Percentiles rank a stretch among this genome's conserved stretches.
Evolutionary conservation across 164 flowering plant genomes (phyloP).

Genomic region (Liquidambar formosana): DNA sequence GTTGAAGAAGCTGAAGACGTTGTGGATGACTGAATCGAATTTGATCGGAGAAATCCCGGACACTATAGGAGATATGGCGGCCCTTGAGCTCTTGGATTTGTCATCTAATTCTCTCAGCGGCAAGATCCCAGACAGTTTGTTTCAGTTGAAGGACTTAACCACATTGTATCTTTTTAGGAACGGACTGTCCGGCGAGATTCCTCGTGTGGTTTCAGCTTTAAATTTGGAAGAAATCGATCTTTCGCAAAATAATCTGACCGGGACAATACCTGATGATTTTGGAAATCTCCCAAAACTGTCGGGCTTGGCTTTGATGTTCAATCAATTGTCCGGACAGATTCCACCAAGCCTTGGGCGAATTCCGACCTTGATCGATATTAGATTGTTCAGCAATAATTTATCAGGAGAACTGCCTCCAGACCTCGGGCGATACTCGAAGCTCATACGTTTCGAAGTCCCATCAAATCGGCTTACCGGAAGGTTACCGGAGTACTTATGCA

Average conservation of each 20-base stretch:
- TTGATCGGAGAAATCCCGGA: conserved; percentile 39
- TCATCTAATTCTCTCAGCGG: no score
- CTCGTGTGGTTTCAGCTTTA: conserved; percentile 9
- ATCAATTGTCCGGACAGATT: conserved; percentile 38
- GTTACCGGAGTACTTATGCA: background rate
- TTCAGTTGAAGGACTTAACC: no score
- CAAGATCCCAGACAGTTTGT: no score
- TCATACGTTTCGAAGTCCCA: background rate
- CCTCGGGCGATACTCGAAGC: background rate
- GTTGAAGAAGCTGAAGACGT: conserved; percentile 23
- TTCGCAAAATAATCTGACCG: conserved; percentile 9
- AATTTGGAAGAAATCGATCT: conserved; percentile 28
- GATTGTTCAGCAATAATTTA: no score
- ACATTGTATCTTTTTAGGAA: conserved; percentile 25
- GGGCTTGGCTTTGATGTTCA: conserved; percentile 15
- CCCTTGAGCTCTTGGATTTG: no score
- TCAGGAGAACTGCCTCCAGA: background rate
- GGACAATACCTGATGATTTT: conserved; percentile 17
- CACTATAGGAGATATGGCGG: conserved; percentile 20
- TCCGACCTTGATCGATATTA: no score
- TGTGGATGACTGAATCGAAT: conserved; percentile 19
- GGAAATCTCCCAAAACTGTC: conserved; percentile 22
- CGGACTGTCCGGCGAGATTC: conserved; percentile 23
- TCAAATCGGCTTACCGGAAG: background rate
- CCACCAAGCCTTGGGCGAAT: conserved; percentile 27